Conservation (phyloP, 1,139 yeast genomes). For the Taphrina pruni region DNA sequence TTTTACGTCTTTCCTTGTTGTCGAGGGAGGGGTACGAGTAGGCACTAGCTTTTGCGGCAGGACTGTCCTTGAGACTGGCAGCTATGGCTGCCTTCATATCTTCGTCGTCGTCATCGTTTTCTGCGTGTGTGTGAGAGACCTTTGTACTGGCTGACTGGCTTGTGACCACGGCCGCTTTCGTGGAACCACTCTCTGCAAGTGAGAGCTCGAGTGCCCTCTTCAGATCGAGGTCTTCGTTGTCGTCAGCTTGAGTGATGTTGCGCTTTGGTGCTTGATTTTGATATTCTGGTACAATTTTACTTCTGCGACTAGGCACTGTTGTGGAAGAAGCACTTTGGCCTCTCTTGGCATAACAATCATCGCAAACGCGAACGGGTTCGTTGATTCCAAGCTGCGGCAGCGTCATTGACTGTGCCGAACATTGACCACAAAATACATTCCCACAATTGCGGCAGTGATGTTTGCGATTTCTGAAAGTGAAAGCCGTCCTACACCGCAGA, state of each 20-base stretch:
- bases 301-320: neutral
- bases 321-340: slow-evolving; percentile 9
- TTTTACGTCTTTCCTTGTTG: slow-evolving; percentile 24
- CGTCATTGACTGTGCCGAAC: slow-evolving; percentile 72
- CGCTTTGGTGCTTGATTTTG: slow-evolving; percentile 40
- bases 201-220: slow-evolving; percentile 80
- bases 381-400: slow-evolving; percentile 84
- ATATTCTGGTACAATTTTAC: slow-evolving; percentile 4
- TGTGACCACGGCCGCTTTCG: neutral
- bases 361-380: slow-evolving; percentile 92
- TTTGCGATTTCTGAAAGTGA: slow-evolving; percentile 82
- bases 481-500: slow-evolving; percentile 86
- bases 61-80: slow-evolving; percentile 76
- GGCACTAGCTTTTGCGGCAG: slow-evolving; percentile 14
- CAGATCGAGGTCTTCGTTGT: slow-evolving; percentile 65
- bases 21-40: slow-evolving; percentile 23
- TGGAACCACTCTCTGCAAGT: slow-evolving; percentile 57
- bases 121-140: slow-evolving; percentile 40
- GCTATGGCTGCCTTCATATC: slow-evolving; percentile 94
- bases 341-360: slow-evolving; percentile 64
- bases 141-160: slow-evolving; percentile 42
- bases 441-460: slow-evolving; percentile 99
- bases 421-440: slow-evolving; percentile 86
- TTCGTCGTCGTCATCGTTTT: slow-evolving; percentile 75
- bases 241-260: slow-evolving; percentile 39